Conservation (phyloP, 495 filamentous ascomycete species). For the Mycothermus thermophilus region DNA sequence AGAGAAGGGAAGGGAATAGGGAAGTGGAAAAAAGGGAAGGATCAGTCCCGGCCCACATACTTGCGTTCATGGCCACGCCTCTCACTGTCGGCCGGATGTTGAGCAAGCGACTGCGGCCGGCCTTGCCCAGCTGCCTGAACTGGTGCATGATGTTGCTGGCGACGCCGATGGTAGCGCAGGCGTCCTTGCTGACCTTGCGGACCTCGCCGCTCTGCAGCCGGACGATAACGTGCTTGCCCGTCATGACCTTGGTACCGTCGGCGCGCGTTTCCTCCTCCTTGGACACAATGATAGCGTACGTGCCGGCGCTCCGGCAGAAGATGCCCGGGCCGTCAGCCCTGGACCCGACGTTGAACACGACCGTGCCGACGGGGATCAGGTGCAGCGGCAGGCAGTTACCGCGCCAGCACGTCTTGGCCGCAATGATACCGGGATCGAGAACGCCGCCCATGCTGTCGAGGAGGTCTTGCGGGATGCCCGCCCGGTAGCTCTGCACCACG, state of each 20-base stretch:
- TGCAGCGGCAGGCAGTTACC: slow-evolving; percentile 91
- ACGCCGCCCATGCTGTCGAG: slow-evolving; percentile 80
- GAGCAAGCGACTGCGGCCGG: slow-evolving; percentile 80
- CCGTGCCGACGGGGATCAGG: slow-evolving; percentile 83
- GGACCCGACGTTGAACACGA: slow-evolving; percentile 83
- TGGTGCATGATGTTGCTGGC: slow-evolving; percentile 87
- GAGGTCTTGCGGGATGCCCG: slow-evolving; percentile 73
- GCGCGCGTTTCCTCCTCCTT: slow-evolving; percentile 62
- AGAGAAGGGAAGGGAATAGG: background rate
- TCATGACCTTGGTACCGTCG: slow-evolving; percentile 36
- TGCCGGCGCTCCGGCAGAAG: slow-evolving; percentile 87
- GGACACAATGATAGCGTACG: slow-evolving; percentile 70
- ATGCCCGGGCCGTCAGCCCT: slow-evolving; percentile 58
- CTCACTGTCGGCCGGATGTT: slow-evolving; percentile 88
- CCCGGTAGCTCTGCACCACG: slow-evolving; percentile 74
- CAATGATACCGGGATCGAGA: slow-evolving; percentile 86
- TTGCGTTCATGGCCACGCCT: slow-evolving; percentile 95
- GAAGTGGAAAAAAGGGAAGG: background rate
- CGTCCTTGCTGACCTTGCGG: slow-evolving; percentile 73
- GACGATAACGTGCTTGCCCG: slow-evolving; percentile 59
- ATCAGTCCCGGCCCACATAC: slow-evolving; percentile 34
- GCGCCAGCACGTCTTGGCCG: slow-evolving; percentile 82
- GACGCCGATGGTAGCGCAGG: slow-evolving; percentile 84
- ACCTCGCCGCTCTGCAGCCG: slow-evolving; percentile 86
- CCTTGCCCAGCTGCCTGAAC: slow-evolving; percentile 83